Evolutionary conservation across 805 yeast genomes (phyloP).

Genomic region (Saccharomycopsis amapae): DNA sequence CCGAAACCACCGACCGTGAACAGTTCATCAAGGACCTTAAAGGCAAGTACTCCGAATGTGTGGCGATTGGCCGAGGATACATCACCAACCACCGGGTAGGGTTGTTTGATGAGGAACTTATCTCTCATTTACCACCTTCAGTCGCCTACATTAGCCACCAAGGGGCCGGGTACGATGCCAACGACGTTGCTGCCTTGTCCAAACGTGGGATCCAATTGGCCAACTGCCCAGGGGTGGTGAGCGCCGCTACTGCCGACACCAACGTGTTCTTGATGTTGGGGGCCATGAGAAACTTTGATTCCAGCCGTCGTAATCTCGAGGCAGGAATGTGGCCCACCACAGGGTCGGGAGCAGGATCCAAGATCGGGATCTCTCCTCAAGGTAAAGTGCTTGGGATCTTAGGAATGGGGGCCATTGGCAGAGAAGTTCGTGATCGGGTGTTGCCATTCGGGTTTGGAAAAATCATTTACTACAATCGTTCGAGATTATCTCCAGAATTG

Average conservation of each 20-base stretch:
- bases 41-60: slow-evolving; percentile 28
- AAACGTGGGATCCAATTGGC: slow-evolving; percentile 54
- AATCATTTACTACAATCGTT: slow-evolving; percentile 68
- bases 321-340: slow-evolving; percentile 55
- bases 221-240: slow-evolving; percentile 60
- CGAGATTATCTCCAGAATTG: slow-evolving; percentile 47
- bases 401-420: slow-evolving; percentile 89
- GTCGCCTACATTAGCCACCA: slow-evolving; percentile 49
- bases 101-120: slow-evolving; percentile 55
- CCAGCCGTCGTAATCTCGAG: slow-evolving; percentile 46
- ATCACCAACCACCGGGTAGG: slow-evolving; percentile 52
- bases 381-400: slow-evolving; percentile 72
- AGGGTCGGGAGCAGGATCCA: slow-evolving; percentile 53
- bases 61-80: slow-evolving; percentile 48
- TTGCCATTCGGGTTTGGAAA: slow-evolving; percentile 70
- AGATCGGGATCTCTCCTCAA: slow-evolving; percentile 67
- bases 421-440: slow-evolving; percentile 65
- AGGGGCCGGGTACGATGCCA: slow-evolving; percentile 77
- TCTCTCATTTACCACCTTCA: slow-evolving; percentile 44
- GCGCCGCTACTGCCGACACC: slow-evolving; percentile 65
- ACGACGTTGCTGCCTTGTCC: slow-evolving; percentile 48
- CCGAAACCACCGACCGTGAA: slow-evolving; percentile 30
- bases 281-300: slow-evolving; percentile 60
- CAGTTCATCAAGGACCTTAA: slow-evolving; percentile 36
- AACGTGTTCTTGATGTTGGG: slow-evolving; percentile 57